These are phyloP conservation scores for Pleurotus djamor DNA, from an alignment of 768 basidiomycete species.

Conservation along the genomic window DNA sequence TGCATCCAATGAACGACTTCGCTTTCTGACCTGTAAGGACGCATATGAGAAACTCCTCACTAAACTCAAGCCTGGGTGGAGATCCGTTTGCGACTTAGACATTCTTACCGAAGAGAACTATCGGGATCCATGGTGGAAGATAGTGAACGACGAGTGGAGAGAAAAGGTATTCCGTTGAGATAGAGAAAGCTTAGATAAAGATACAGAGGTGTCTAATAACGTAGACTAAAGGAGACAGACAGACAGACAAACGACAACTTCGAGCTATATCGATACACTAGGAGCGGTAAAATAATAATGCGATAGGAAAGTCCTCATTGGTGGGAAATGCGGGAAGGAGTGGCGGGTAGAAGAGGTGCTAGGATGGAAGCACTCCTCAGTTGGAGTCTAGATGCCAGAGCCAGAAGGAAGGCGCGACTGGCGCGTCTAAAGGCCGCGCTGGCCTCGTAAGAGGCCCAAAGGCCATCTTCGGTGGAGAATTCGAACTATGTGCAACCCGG, in stretches of 20 bases:
- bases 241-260: background rate
- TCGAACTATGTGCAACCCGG: conserved; percentile 4
- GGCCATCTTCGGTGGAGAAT: background rate
- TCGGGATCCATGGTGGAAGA: background rate
- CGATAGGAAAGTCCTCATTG: background rate
- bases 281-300: background rate
- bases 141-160: background rate
- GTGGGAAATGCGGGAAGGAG: background rate
- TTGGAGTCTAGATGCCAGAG: background rate
- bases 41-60: background rate
- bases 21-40: background rate
- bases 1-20: background rate
- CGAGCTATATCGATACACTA: background rate
- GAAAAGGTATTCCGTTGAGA: background rate
- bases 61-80: background rate
- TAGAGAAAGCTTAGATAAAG: background rate
- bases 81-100: background rate
- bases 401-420: background rate
- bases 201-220: background rate
- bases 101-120: background rate
- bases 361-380: background rate
- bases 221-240: background rate
- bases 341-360: background rate
- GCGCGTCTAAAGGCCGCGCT: background rate
- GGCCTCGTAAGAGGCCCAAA: background rate